Evolutionary conservation across 2,329 filamentous ascomycete species (phyloP).

Genomic region (Ramularia endophylla): DNA sequence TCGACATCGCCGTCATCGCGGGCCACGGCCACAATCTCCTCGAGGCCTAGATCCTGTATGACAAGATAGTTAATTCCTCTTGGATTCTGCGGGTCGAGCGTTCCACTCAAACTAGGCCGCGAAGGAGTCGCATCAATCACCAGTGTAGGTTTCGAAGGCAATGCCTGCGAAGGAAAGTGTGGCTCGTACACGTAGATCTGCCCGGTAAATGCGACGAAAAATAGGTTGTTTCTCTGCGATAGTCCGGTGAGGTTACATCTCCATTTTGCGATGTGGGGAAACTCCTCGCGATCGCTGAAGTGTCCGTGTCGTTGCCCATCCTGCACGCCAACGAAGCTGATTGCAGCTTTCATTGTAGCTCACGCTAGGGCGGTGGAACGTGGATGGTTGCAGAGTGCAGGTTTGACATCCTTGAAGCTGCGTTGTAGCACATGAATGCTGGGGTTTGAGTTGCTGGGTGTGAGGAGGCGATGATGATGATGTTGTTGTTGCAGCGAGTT

Average conservation of each 20-base stretch:
- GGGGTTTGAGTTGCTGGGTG: too few relatives aligned
- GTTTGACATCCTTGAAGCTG: too few relatives aligned
- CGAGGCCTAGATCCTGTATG: constrained; percentile 39
- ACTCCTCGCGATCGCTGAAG: constrained; percentile 16
- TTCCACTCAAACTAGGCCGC: constrained; percentile 24
- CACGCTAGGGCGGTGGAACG: neutral
- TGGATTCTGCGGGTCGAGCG: constrained; percentile 33
- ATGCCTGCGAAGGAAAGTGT: constrained; percentile 36
- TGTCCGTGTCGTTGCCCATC: constrained; percentile 19
- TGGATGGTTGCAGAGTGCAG: constrained; percentile 4
- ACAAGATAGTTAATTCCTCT: constrained; percentile 42
- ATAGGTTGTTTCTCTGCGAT: constrained; percentile 43
- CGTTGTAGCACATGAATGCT: too few relatives aligned
- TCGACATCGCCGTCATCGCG: constrained; percentile 54
- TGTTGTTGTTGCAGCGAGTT: too few relatives aligned
- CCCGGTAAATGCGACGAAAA: constrained; percentile 40
- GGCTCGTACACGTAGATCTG: constrained; percentile 40
- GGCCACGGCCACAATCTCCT: constrained; percentile 46
- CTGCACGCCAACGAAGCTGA: constrained; percentile 23
- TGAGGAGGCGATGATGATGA: too few relatives aligned
- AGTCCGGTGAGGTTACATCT: constrained; percentile 32
- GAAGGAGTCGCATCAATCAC: constrained; percentile 36
- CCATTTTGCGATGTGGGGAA: constrained; percentile 9
- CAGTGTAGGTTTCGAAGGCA: constrained; percentile 32
- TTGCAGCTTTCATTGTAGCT: constrained; percentile 12